Base-by-base conservation (phyloP, 2,329 filamentous ascomycete species). In the Paramyrothecium roridum region DNA sequence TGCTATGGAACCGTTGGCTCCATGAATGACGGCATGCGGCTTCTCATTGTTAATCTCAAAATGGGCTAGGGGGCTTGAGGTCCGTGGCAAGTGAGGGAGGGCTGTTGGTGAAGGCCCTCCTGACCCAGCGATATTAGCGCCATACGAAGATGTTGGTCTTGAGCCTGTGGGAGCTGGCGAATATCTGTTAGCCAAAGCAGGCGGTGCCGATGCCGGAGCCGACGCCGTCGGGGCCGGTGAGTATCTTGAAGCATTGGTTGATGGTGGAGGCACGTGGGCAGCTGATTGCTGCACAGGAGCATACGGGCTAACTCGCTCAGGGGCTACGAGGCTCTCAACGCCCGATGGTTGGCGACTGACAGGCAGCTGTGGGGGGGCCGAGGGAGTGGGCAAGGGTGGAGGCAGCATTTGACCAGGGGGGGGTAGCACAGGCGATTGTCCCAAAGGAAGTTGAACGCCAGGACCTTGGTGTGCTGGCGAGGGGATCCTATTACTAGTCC, bases 1-100 rank as follows among this genome's bases (percentile, higher is more conserved):
- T n/a, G 67, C 58, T 17, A 59, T 59, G n/a, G 83, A 80, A 7
- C 68, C 70, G 54, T 75, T 73, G 8, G 63, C 43, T 16, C 49
- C 52, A 46, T 57, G 37, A 12, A 19, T 52, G 10, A 26, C 50
- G 26, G 48, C 51, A 57, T 68, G 67, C 8, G 70, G 56, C 48
- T 73, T 71, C 33, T 76, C 74, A 53, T 75, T 73, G 8, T 75
- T 76, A 12, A 78, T 75, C 65, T 87, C 85, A 56, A 85, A 87
- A 61, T 88, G 83, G 7, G 85, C 85, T 56, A 88, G 68, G 1
- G 85, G 85, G 59, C 85, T 88, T 2, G 85, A 88, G 2, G 85
- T 88, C 59, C 85, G 76, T 10, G 85, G 85, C 58, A 84, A 79
- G 63, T 87, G 83, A 49, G 83, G 74, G 45, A 86, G 71, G 40